Conservation (phyloP, 202 grass and related monocot genomes). For the Dendrocalamus latiflorus region DNA sequence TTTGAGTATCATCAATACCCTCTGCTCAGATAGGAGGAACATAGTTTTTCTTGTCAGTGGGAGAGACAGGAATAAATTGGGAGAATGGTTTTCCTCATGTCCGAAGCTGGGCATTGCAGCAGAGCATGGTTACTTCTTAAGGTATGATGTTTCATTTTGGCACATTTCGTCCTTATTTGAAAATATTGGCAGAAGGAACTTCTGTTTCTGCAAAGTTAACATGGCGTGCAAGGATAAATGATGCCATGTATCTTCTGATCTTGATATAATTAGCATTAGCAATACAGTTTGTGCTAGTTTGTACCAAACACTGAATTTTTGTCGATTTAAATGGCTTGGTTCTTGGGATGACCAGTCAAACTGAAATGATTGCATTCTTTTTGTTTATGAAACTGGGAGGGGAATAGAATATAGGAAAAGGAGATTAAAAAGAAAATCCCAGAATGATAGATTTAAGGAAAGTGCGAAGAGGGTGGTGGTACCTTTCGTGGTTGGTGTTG, state of each 20-base stretch:
- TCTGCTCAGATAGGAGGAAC: slow-evolving; percentile 79
- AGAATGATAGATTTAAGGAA: not conserved
- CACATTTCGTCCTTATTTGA: not conserved
- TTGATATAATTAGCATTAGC: not conserved
- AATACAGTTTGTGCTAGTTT: not conserved
- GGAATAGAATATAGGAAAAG: not conserved
- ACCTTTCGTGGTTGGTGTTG: not conserved
- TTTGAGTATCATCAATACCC: slow-evolving; percentile 66
- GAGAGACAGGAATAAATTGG: slow-evolving; percentile 62
- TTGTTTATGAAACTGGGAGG: not conserved
- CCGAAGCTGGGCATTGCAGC: slow-evolving; percentile 77
- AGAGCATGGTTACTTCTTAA: slow-evolving; percentile 92
- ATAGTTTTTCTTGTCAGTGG: slow-evolving; percentile 87
- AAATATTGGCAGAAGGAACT: not conserved
- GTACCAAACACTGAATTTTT: slow-evolving; percentile 8
- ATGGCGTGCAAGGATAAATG: not conserved
- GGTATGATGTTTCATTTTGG: slow-evolving; percentile 38
- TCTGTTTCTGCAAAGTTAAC: not conserved
- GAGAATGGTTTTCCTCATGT: slow-evolving; percentile 68
- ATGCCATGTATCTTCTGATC: not conserved
- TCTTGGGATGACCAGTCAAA: not conserved
- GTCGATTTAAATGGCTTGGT: not conserved
- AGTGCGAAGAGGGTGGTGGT: not conserved
- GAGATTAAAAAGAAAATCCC: not conserved
- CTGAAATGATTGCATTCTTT: not conserved